phyloP scores from a whole-genome alignment of 2,329 filamentous ascomycete genomes.

The Trichophaea hybrida region DNA sequence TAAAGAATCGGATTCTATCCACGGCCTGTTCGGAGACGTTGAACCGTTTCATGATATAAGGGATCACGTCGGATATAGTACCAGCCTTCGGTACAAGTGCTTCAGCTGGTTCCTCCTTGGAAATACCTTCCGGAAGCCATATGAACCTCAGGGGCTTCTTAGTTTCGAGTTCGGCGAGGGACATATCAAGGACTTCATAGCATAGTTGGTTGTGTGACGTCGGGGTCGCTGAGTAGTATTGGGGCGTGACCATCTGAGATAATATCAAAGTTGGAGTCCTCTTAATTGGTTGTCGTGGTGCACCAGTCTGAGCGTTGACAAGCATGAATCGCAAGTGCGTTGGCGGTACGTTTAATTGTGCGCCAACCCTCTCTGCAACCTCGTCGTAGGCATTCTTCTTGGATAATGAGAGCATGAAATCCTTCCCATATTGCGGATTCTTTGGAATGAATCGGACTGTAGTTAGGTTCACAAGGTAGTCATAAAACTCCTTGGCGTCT shows the following conservation, averaged over 20 bases:
- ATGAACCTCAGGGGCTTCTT: conserved; percentile 75
- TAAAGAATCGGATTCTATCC: conserved; percentile 63
- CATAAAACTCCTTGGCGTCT: conserved; percentile 78
- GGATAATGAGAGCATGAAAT: conserved; percentile 65
- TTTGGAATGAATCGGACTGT: conserved; percentile 62
- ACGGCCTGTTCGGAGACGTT: conserved; percentile 62
- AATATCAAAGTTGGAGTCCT: conserved; percentile 55
- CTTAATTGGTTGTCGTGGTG: conserved; percentile 65
- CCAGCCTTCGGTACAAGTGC: conserved; percentile 80
- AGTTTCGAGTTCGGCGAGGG: conserved; percentile 78
- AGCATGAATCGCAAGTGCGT: conserved; percentile 89
- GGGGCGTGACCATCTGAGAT: conserved; percentile 53
- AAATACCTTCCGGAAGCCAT: conserved; percentile 77
- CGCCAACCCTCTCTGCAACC: conserved; percentile 65
- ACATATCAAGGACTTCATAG: conserved; percentile 91
- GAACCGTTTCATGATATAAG: conserved; percentile 63
- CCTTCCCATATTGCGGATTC: conserved; percentile 36
- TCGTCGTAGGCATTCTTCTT: conserved; percentile 83
- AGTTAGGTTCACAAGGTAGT: conserved; percentile 76
- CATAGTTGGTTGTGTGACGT: conserved; percentile 67
- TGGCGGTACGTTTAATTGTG: conserved; percentile 58
- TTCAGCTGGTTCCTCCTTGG: conserved; percentile 76
- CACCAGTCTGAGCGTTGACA: conserved; percentile 60
- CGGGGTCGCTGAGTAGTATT: conserved; percentile 56
- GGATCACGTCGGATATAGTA: conserved; percentile 61